Evolutionary conservation across 2,329 filamentous ascomycete species (phyloP), one percentile per base, ranked within the genome.

Genomic region (Curvularia verruculosa): DNA sequence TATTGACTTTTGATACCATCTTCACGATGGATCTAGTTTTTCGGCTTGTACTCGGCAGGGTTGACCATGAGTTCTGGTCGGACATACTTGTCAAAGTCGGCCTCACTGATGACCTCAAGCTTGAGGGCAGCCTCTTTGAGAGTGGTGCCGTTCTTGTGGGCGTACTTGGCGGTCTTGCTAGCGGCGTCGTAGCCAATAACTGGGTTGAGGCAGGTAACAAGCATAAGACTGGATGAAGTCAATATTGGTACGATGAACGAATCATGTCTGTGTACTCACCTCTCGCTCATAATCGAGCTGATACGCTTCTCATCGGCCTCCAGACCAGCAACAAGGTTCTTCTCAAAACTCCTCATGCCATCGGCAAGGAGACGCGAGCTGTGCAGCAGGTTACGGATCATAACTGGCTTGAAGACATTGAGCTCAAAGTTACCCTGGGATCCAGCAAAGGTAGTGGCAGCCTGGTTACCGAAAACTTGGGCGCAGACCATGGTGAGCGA

Each of bases 391-490:
- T 98, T 98, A 79, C 90, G 86, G 80, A 98, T 98, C 77, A 99
- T 85, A 57, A 98, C 86, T 41, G 95, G 95, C 85, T 98, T 98
- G 87, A 96, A 99, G 54, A 98, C 95, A 80, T 98, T 99, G 68
- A 99, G 86, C 81, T 98, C 95, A 71, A 99, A 99, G 82, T 98
- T 96, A 66, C 95, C 95, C 82, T 95, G 96, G 83, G 96, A 96
- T 74, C 94, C 95, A 62, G 92, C 92, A 70, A 98, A 92, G 28
- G 94, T 97, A 59, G 91, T 88, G 36, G 95, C 92, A 52, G 92
- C 89, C 76, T 98, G 88, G 85, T 99, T 99, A 74, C 95, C 95
- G 85, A 98, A 96, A 61, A 99, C 94, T 80, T 99, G 95, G 19
- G 91, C 87, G 82, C 94, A 97, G 59, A 98, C 84, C 95, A 99